A percentile compares a stretch with the other conserved stretches of the same genome.
These are phyloP conservation scores for Coniochaeta hoffmannii DNA, from an alignment of 2,329 filamentous ascomycete species.

Conservation along the genomic window DNA sequence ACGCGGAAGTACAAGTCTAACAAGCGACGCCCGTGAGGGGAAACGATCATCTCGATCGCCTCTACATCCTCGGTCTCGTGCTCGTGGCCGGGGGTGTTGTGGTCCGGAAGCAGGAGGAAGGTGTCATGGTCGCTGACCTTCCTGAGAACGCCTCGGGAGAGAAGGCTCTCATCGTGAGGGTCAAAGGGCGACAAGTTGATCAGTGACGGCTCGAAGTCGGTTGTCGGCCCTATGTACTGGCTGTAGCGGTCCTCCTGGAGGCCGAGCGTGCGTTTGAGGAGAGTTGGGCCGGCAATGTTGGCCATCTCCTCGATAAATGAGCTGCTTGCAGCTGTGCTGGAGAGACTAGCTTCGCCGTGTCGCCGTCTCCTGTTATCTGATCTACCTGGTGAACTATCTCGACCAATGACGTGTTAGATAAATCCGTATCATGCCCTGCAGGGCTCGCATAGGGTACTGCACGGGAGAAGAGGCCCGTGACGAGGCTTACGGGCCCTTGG, in stretches of 20 bases:
- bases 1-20: conserved; percentile 76
- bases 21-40: conserved; percentile 67
- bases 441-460: conserved; percentile 3
- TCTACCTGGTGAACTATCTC: conserved; percentile 47
- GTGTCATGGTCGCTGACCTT: conserved; percentile 73
- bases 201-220: conserved; percentile 75
- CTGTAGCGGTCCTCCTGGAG: conserved; percentile 72
- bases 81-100: conserved; percentile 62
- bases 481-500: conserved; percentile 1
- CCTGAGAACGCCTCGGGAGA: conserved; percentile 61
- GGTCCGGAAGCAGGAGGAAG: conserved; percentile 73
- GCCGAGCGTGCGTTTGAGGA: conserved; percentile 64
- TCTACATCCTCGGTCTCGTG: conserved; percentile 62
- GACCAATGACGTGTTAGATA: conserved; percentile 43
- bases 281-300: conserved; percentile 58
- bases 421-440: conserved; percentile 9
- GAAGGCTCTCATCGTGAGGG: conserved; percentile 70
- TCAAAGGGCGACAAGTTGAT: conserved; percentile 77
- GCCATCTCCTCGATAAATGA: conserved; percentile 64
- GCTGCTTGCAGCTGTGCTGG: conserved; percentile 53
- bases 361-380: conserved; percentile 45
- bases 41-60: conserved; percentile 64
- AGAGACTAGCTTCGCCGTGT: conserved; percentile 50
- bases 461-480: conserved; percentile 5
- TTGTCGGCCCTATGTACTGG: conserved; percentile 77